phyloP scores from a whole-genome alignment of 768 basidiomycete species.

The Panus rudis region DNA sequence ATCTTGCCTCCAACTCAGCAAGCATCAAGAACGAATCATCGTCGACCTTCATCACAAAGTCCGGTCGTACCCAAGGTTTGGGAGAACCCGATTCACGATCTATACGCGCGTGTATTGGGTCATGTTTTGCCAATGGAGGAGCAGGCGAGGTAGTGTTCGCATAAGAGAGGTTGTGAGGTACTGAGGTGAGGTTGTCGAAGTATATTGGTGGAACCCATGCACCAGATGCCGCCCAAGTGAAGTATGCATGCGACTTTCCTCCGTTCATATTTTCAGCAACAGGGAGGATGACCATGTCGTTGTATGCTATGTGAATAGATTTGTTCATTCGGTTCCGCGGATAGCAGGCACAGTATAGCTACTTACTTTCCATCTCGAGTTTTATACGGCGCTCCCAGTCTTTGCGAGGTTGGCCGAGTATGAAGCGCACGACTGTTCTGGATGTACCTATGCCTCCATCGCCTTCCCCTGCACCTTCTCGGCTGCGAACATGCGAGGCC shows the following conservation, averaged over 20 bases:
- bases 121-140: slow-evolving; percentile 64
- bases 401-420: slow-evolving; percentile 77
- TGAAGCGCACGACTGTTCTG: slow-evolving; percentile 80
- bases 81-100: slow-evolving; percentile 38
- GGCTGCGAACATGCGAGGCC: slow-evolving; percentile 76
- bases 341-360: background rate
- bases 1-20: slow-evolving; percentile 85
- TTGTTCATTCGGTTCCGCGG: background rate
- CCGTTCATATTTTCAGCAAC: slow-evolving; percentile 93
- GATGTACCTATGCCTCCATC: slow-evolving; percentile 73
- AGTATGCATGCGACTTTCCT: slow-evolving; percentile 89
- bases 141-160: slow-evolving; percentile 47
- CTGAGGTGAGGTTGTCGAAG: slow-evolving; percentile 34
- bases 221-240: slow-evolving; percentile 85
- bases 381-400: slow-evolving; percentile 74
- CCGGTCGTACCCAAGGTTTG: slow-evolving; percentile 74
- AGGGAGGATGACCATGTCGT: slow-evolving; percentile 81
- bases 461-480: slow-evolving; percentile 62
- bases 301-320: slow-evolving; percentile 48
- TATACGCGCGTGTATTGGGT: slow-evolving; percentile 51
- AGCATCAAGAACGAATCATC: slow-evolving; percentile 96
- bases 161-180: slow-evolving; percentile 56
- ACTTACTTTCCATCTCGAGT: slow-evolving; percentile 88
- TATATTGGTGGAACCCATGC: slow-evolving; percentile 87
- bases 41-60: slow-evolving; percentile 91